These are phyloP conservation scores for Alternaria metachromatica DNA, from an alignment of 2,329 filamentous ascomycete genomes.

Conservation along the genomic window DNA sequence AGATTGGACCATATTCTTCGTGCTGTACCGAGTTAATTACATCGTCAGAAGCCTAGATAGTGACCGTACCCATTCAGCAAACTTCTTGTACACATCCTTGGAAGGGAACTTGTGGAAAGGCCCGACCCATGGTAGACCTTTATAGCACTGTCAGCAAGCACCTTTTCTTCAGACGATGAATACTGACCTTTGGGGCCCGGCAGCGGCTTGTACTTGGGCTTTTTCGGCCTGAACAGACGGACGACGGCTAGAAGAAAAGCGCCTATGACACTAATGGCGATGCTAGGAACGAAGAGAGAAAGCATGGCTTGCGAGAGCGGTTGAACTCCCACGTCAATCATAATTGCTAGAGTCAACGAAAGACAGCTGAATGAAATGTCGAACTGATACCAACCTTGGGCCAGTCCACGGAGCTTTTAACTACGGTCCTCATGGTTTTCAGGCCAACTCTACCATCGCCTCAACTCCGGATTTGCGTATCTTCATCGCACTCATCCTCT, in stretches of 20 bases:
- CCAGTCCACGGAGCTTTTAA: neutral
- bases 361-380: neutral
- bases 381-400: neutral
- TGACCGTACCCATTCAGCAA: neutral
- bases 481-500: neutral
- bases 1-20: constrained; percentile 2
- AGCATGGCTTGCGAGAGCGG: neutral
- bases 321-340: neutral
- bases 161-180: no score
- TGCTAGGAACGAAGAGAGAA: neutral
- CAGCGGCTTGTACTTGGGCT: neutral
- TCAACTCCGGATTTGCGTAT: neutral
- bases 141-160: neutral
- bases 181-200: constrained; percentile 1
- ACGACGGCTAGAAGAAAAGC: constrained; percentile 1
- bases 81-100: constrained; percentile 1
- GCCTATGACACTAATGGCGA: constrained; percentile 1
- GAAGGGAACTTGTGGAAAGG: constrained; percentile 1
- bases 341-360: neutral
- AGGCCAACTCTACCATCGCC: neutral
- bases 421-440: neutral
- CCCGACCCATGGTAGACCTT: constrained; percentile 4
- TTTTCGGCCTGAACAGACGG: neutral
- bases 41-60: neutral
- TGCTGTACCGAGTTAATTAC: neutral